Conservation (phyloP, 2,329 filamentous ascomycete genomes). For the Aureobasidium sp. region DNA sequence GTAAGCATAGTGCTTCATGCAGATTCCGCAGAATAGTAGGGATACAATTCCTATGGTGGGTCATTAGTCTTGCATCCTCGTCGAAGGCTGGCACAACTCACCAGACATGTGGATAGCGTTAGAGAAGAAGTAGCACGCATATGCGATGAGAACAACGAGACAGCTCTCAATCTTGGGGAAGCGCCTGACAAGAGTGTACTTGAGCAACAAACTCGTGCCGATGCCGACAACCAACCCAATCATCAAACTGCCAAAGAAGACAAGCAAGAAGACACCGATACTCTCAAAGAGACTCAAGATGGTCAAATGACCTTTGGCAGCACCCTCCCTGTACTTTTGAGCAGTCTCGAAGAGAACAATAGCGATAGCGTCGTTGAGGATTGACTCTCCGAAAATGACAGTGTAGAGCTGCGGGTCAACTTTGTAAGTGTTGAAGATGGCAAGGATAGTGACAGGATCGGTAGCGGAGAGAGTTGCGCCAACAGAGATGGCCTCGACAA, state of each 20-base stretch:
- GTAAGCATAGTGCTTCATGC: slow-evolving; percentile 97
- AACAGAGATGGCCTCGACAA: slow-evolving; percentile 93
- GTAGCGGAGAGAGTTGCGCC: slow-evolving; percentile 94
- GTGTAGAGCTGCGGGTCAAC: slow-evolving; percentile 98
- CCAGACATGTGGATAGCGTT: slow-evolving; percentile 94
- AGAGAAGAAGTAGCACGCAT: slow-evolving; percentile 95
- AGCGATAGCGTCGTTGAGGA: slow-evolving; percentile 94
- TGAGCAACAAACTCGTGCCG: slow-evolving; percentile 76
- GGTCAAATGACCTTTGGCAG: slow-evolving; percentile 61
- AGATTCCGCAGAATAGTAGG: slow-evolving; percentile 94
- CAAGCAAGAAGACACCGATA: slow-evolving; percentile 86
- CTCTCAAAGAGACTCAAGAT: slow-evolving; percentile 82
- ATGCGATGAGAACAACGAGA: slow-evolving; percentile 85
- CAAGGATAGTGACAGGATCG: slow-evolving; percentile 93
- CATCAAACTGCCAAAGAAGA: slow-evolving; percentile 89
- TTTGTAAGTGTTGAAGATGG: slow-evolving; percentile 99
- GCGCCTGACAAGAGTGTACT: slow-evolving; percentile 87
- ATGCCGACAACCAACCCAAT: slow-evolving; percentile 87
- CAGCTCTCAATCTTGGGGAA: slow-evolving; percentile 97
- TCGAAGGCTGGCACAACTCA: slow-evolving; percentile 40
- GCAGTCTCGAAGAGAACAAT: slow-evolving; percentile 98
- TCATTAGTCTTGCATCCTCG: slow-evolving; percentile 16
- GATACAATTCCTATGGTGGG: slow-evolving; percentile 73
- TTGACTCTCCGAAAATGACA: slow-evolving; percentile 96
- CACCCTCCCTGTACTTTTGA: slow-evolving; percentile 77